Percentiles rank a stretch among this genome's conserved stretches.
Conservation (phyloP, 2,329 filamentous ascomycete species). For the Calycina marina region DNA sequence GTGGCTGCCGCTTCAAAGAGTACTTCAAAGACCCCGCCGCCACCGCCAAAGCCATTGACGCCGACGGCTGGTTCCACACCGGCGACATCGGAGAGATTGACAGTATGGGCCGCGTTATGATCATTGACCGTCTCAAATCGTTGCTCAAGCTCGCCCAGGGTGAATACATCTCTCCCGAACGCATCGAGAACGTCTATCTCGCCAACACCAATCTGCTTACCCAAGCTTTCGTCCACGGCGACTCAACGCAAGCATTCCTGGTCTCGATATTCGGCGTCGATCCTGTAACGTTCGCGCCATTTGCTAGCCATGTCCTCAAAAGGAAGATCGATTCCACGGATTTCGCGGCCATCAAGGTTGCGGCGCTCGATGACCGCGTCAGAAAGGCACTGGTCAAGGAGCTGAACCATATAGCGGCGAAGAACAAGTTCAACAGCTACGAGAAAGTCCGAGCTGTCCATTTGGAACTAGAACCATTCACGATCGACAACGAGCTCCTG, state of each 20-base stretch:
- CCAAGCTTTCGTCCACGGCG: slow-evolving; percentile 82
- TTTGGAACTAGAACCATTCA: slow-evolving; percentile 78
- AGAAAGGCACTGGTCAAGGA: slow-evolving; percentile 62
- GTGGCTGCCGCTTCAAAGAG: slow-evolving; percentile 65
- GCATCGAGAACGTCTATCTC: slow-evolving; percentile 88
- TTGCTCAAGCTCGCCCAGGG: slow-evolving; percentile 97
- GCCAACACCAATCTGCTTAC: slow-evolving; percentile 65
- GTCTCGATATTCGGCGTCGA: slow-evolving; percentile 83
- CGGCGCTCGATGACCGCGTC: slow-evolving; percentile 54
- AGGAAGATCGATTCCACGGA: slow-evolving; percentile 51
- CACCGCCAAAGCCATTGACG: slow-evolving; percentile 66
- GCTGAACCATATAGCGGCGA: slow-evolving; percentile 63
- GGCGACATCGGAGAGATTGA: slow-evolving; percentile 86
- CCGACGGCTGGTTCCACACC: slow-evolving; percentile 93
- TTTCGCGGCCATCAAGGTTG: slow-evolving; percentile 48
- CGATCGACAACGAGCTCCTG: slow-evolving; percentile 78
- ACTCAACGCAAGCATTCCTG: slow-evolving; percentile 64
- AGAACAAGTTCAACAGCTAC: slow-evolving; percentile 82
- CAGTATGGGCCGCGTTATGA: slow-evolving; percentile 71
- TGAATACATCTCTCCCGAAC: slow-evolving; percentile 95
- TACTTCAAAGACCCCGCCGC: slow-evolving; percentile 88
- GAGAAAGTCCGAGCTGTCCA: slow-evolving; percentile 66
- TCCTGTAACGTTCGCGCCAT: slow-evolving; percentile 68
- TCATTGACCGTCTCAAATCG: slow-evolving; percentile 96
- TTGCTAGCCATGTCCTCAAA: slow-evolving; percentile 63